Evolutionary conservation across 1,139 yeast genomes (phyloP).

Genomic region (Pichia sp.): DNA sequence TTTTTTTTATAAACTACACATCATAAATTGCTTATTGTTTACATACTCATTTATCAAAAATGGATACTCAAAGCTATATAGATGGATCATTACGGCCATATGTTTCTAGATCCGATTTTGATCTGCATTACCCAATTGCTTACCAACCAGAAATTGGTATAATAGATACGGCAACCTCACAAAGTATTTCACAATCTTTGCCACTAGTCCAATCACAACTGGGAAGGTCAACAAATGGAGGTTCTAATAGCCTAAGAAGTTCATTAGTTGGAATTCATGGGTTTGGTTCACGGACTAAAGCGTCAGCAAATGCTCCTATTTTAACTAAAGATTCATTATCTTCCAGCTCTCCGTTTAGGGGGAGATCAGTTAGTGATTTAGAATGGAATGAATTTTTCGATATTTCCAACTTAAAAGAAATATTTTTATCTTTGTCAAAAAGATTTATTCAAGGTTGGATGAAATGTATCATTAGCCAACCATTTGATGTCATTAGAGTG

Average conservation of each 20-base stretch:
- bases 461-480: slow-evolving; percentile 69
- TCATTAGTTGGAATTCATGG: slow-evolving; percentile 17
- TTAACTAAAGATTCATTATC: slow-evolving; percentile 3
- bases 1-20: neutral
- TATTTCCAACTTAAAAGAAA: slow-evolving; percentile 46
- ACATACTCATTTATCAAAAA: neutral
- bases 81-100: slow-evolving; percentile 29
- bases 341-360: slow-evolving; percentile 10
- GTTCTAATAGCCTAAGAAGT: neutral
- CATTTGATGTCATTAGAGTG: slow-evolving; percentile 78
- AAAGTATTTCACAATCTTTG: slow-evolving; percentile 27
- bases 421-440: slow-evolving; percentile 46
- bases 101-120: slow-evolving; percentile 26
- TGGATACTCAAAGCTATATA: slow-evolving; percentile 21
- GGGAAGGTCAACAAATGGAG: slow-evolving; percentile 4
- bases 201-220: slow-evolving; percentile 22
- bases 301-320: slow-evolving; percentile 8
- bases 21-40: neutral
- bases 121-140: slow-evolving; percentile 28
- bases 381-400: slow-evolving; percentile 67
- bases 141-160: slow-evolving; percentile 30
- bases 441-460: slow-evolving; percentile 64
- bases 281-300: slow-evolving; percentile 11
- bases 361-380: slow-evolving; percentile 37
- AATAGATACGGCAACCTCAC: slow-evolving; percentile 28